Conservation (phyloP, 441 rosid species). For the Croton laevigatus region DNA sequence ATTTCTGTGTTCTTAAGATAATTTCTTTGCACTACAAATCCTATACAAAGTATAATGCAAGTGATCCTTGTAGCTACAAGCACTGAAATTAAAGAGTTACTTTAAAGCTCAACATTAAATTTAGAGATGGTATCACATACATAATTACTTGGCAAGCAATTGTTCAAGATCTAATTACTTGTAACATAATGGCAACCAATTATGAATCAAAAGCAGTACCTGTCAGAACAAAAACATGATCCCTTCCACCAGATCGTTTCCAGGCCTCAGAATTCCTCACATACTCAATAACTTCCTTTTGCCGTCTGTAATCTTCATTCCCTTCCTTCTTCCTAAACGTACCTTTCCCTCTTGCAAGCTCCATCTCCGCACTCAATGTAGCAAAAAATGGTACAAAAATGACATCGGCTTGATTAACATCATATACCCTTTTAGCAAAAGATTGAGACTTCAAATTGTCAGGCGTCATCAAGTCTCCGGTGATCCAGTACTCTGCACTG, state of each 20-base stretch:
- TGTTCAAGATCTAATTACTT: too few species aligned
- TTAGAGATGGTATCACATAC: neutral
- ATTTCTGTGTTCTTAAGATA: too few species aligned
- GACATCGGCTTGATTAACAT: conserved; percentile 60
- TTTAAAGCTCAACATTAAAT: neutral
- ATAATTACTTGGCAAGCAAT: neutral
- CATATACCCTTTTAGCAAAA: conserved; percentile 57
- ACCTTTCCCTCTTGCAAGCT: conserved; percentile 63
- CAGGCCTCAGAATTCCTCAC: conserved; percentile 63
- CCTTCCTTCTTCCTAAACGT: conserved; percentile 63
- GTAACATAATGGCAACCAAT: neutral
- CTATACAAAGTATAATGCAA: too few species aligned
- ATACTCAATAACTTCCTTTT: conserved; percentile 58
- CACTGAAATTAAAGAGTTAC: neutral
- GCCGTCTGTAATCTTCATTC: conserved; percentile 72
- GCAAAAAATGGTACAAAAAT: conserved; percentile 86
- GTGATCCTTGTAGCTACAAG: neutral
- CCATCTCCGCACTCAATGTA: conserved; percentile 82
- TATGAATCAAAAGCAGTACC: conserved; percentile 34
- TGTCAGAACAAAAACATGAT: conserved; percentile 87
- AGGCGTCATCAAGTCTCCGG: conserved; percentile 71
- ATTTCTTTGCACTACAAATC: neutral
- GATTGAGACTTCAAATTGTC: conserved; percentile 38
- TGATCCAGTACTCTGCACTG: conserved; percentile 92
- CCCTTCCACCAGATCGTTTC: conserved; percentile 73